A percentile compares a stretch with the other conserved stretches of the same genome.
Conservation (phyloP, 805 yeast species). For the Cyberlindnera maritima region DNA sequence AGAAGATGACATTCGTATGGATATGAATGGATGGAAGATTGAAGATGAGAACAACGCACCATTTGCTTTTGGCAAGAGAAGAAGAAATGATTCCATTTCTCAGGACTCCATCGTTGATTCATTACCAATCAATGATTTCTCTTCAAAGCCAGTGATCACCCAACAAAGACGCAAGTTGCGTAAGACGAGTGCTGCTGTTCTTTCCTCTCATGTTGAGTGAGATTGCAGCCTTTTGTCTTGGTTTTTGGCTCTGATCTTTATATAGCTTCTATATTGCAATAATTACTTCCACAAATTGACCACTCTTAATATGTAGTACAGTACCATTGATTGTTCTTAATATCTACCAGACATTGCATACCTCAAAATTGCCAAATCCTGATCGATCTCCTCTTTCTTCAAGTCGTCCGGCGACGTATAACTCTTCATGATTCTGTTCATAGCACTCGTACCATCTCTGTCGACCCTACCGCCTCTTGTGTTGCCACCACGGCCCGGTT, state of each 20-base stretch:
- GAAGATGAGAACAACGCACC: slow-evolving; percentile 3
- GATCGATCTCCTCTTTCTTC: slow-evolving; percentile 27
- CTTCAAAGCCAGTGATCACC: slow-evolving; percentile 19
- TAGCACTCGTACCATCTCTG: slow-evolving; percentile 14
- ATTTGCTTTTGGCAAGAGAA: no score
- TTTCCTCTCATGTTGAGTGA: background rate
- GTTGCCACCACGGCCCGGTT: slow-evolving; percentile 4
- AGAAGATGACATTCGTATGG: background rate
- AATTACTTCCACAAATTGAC: no score
- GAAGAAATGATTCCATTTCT: background rate
- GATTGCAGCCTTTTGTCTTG: no score
- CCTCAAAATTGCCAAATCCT: slow-evolving; percentile 23
- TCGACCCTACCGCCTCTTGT: slow-evolving; percentile 7
- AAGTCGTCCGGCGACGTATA: slow-evolving; percentile 30
- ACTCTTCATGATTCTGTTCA: slow-evolving; percentile 27
- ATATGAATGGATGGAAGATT: background rate
- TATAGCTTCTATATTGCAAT: no score
- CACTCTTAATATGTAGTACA: no score
- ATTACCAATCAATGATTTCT: background rate
- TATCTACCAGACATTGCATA: no score
- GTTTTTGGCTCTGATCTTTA: no score
- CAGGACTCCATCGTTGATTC: slow-evolving; percentile 6
- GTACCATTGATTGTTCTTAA: no score
- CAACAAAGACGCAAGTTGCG: slow-evolving; percentile 15
- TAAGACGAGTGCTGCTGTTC: slow-evolving; percentile 12